Evolutionary conservation across 2,329 filamentous ascomycete species (phyloP).

Genomic region (Ophidiomyces ophidiicola): DNA sequence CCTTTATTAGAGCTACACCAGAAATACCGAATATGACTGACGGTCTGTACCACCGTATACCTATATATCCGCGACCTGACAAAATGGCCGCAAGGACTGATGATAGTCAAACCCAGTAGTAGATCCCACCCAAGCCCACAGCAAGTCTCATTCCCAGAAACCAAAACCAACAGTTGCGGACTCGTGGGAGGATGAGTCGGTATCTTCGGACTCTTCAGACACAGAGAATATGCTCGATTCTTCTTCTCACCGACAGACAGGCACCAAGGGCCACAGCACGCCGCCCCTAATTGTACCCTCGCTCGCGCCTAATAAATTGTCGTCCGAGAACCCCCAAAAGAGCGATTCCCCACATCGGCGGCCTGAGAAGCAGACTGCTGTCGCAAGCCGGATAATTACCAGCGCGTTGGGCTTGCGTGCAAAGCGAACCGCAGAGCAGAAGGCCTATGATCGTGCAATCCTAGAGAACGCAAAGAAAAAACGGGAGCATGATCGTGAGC

Average conservation of each 20-base stretch:
- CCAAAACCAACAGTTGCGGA: conserved; percentile 41
- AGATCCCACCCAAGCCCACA: not conserved
- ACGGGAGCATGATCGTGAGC: conserved; percentile 58
- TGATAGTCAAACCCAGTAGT: too few relatives aligned
- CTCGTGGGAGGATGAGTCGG: conserved; percentile 65
- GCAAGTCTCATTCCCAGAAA: not conserved
- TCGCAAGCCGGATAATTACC: conserved; percentile 80
- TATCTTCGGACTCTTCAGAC: conserved; percentile 32
- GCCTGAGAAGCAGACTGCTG: conserved; percentile 87
- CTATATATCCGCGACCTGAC: too few relatives aligned
- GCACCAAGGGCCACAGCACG: conserved; percentile 15
- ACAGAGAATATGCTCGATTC: conserved; percentile 21
- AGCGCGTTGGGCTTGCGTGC: conserved; percentile 71
- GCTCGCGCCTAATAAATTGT: conserved; percentile 13
- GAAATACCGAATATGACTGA: too few relatives aligned
- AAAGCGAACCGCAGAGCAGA: conserved; percentile 77
- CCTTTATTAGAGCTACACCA: too few relatives aligned
- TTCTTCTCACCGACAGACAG: conserved; percentile 13
- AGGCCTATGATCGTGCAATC: conserved; percentile 69
- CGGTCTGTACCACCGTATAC: not conserved
- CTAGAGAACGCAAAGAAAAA: conserved; percentile 74
- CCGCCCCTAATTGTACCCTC: conserved; percentile 20
- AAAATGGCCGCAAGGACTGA: too few relatives aligned
- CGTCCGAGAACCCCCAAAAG: not conserved
- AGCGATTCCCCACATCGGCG: conserved; percentile 26